These are phyloP conservation scores for Perilla frutescens DNA, from an alignment of 257 asterid species.

Conservation along the genomic window DNA sequence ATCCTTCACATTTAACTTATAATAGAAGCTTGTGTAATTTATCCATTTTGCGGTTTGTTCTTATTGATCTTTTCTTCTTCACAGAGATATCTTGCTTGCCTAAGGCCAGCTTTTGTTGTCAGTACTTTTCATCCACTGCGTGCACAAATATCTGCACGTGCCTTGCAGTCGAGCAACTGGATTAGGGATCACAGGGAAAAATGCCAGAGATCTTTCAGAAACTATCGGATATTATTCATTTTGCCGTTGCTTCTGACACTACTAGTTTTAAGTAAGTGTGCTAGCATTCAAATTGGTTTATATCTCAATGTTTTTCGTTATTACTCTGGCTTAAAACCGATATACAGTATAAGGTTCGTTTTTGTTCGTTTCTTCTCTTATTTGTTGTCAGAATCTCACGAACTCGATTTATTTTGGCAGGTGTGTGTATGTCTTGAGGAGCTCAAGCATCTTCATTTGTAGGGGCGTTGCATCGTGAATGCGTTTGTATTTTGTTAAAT, in stretches of 20 bases:
- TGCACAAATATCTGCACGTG: conserved; percentile 25
- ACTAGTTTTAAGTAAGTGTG: conserved; percentile 34
- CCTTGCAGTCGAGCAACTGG: conserved; percentile 33
- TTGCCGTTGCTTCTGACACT: conserved; percentile 32
- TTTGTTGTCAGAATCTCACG: conserved; percentile 13
- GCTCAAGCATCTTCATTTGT: too few relatives aligned
- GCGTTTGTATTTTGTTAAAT: conserved; percentile 21
- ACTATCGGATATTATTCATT: conserved; percentile 31
- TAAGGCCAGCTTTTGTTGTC: conserved; percentile 31
- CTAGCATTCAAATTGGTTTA: conserved; percentile 6
- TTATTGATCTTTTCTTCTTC: background rate
- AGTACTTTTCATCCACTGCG: background rate
- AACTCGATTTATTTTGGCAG: conserved; percentile 25
- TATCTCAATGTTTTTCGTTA: background rate
- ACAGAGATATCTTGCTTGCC: conserved; percentile 36
- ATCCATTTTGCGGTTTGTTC: background rate
- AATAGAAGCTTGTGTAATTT: background rate
- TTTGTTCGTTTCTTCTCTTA: background rate
- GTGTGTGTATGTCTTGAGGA: conserved; percentile 26
- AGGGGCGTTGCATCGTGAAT: background rate
- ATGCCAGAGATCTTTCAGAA: conserved; percentile 28
- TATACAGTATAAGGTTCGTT: background rate
- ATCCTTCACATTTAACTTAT: background rate
- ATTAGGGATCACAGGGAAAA: conserved; percentile 33
- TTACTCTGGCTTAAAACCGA: background rate